A percentile compares a stretch with the other conserved stretches of the same genome.
These are phyloP conservation scores for Silene vulgaris DNA, from an alignment of 179 eudicot genomes.

Conservation along the genomic window DNA sequence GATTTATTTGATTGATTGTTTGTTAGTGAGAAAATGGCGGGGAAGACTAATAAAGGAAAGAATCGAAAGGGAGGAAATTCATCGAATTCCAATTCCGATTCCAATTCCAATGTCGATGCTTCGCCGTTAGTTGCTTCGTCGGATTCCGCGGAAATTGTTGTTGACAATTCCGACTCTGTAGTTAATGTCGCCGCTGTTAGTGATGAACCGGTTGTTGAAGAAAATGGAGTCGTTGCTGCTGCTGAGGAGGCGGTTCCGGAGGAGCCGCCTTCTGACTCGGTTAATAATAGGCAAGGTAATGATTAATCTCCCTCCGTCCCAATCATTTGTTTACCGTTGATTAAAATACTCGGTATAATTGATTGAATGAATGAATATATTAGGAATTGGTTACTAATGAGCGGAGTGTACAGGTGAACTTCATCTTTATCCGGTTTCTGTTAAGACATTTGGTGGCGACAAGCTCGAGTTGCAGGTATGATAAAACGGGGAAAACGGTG, in stretches of 20 bases:
- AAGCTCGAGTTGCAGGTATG: slow-evolving; percentile 84
- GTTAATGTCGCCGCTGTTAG: slow-evolving; percentile 30
- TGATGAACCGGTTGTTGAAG: slow-evolving; percentile 7
- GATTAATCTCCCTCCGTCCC: no score
- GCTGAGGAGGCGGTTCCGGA: slow-evolving; percentile 32
- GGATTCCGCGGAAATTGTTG: slow-evolving; percentile 29
- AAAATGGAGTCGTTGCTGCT: slow-evolving; percentile 24
- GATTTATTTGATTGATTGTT: not conserved
- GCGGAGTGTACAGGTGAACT: slow-evolving; percentile 52
- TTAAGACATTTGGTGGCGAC: slow-evolving; percentile 78
- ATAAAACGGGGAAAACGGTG: no score
- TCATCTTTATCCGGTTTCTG: slow-evolving; percentile 80
- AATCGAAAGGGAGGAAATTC: slow-evolving; percentile 52
- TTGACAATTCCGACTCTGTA: slow-evolving; percentile 6
- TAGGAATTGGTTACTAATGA: no score
- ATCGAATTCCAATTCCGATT: slow-evolving; percentile 15
- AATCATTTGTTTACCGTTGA: not conserved
- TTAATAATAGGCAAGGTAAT: slow-evolving; percentile 36
- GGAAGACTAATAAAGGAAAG: slow-evolving; percentile 65
- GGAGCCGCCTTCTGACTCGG: not conserved
- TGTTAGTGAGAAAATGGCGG: slow-evolving; percentile 50
- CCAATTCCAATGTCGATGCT: slow-evolving; percentile 17
- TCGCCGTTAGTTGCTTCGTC: slow-evolving; percentile 33
- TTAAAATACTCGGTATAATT: not conserved
- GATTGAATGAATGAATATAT: not conserved